These are phyloP conservation scores for Diplotaxis tenuifolia DNA, from an alignment of 345 rosid species.

Conservation along the genomic window DNA sequence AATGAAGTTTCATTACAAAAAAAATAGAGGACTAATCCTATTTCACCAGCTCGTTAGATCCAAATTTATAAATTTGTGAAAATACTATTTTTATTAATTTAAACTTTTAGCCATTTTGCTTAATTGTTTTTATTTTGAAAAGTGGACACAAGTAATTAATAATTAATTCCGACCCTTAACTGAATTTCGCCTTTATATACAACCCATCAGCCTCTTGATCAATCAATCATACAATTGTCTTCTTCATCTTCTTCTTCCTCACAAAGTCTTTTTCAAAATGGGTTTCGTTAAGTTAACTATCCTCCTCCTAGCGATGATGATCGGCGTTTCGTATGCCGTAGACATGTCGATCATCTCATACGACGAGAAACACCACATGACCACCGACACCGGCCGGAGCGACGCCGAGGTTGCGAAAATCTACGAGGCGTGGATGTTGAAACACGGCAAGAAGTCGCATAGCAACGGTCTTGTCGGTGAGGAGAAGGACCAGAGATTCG, in stretches of 20 bases:
- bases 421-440: constrained; percentile 67
- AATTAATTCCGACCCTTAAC: background rate
- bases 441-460: constrained; percentile 64
- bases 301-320: constrained; percentile 43
- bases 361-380: constrained; percentile 48
- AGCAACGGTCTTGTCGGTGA: constrained; percentile 40
- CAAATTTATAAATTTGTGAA: background rate
- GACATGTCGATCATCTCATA: constrained; percentile 82
- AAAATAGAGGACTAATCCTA: background rate
- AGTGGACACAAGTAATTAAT: background rate
- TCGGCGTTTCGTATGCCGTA: constrained; percentile 55
- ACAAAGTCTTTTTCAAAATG: constrained; percentile 27
- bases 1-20: background rate
- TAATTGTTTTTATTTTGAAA: background rate
- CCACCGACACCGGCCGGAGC: constrained; percentile 40
- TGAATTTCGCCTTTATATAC: constrained; percentile 22
- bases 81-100: background rate
- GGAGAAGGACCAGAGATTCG: constrained; percentile 52
- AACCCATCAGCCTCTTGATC: background rate
- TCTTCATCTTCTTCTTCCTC: constrained; percentile 3
- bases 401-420: constrained; percentile 68
- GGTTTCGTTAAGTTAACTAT: constrained; percentile 37
- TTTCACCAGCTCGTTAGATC: background rate
- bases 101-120: background rate
- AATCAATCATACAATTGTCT: constrained; percentile 9